These are phyloP conservation scores for Brasilioporus rufonigricans DNA, from an alignment of 768 basidiomycete genomes.

Conservation along the genomic window DNA sequence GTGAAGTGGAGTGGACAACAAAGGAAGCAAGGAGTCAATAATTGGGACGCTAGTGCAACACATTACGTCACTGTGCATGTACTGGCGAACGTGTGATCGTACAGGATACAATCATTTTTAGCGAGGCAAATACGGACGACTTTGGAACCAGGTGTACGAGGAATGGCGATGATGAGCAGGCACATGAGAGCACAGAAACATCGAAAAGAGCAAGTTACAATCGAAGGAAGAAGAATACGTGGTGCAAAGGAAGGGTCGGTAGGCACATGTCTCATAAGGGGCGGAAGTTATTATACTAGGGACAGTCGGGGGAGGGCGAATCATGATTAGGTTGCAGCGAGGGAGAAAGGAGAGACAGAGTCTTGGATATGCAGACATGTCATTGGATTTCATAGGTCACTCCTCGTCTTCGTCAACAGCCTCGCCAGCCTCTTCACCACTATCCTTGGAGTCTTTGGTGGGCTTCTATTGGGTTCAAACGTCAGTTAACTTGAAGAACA, in stretches of 20 bases:
- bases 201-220: conserved; percentile 23
- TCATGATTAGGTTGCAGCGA: conserved; percentile 20
- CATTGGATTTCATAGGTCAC: conserved; percentile 17
- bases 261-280: conserved; percentile 29
- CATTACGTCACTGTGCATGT: neutral
- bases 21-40: neutral
- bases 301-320: conserved; percentile 5
- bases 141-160: conserved; percentile 23
- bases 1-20: neutral
- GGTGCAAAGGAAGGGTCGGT: conserved; percentile 17
- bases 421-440: conserved; percentile 34
- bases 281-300: conserved; percentile 20
- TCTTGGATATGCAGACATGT: conserved; percentile 19
- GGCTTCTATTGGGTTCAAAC: conserved; percentile 17
- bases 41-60: neutral
- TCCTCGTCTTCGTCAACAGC: conserved; percentile 43
- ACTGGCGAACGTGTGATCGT: conserved; percentile 14
- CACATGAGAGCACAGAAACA: conserved; percentile 28
- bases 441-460: conserved; percentile 30
- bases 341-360: conserved; percentile 4
- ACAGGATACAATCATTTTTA: conserved; percentile 33
- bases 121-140: conserved; percentile 31
- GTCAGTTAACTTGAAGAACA: neutral
- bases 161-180: conserved; percentile 15
- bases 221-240: conserved; percentile 7